Conservation (phyloP, 2,329 filamentous ascomycete genomes). For the Colletotrichum sp. region DNA sequence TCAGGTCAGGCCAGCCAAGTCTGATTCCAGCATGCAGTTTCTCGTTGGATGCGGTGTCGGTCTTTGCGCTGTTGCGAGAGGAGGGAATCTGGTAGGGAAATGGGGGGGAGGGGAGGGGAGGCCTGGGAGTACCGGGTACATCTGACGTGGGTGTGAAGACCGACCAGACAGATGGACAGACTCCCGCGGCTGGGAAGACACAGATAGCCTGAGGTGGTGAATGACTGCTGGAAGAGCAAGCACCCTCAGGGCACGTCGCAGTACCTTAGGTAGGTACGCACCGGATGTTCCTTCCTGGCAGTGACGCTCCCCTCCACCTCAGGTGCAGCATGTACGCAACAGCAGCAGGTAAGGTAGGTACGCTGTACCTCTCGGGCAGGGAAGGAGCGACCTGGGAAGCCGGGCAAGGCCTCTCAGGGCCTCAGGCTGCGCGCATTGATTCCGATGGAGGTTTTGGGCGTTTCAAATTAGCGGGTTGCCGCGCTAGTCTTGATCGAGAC, state of each 20-base stretch:
- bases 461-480: conserved; percentile 23
- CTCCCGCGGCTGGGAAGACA: neutral
- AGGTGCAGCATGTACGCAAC: neutral
- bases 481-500: conserved; percentile 16
- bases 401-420: neutral
- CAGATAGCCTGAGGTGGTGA: neutral
- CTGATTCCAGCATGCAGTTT: neutral
- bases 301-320: neutral
- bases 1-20: conserved; percentile 1
- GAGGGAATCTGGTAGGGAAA: neutral
- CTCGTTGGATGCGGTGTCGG: neutral
- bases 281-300: neutral
- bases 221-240: neutral
- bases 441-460: conserved; percentile 21
- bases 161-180: neutral
- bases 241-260: neutral
- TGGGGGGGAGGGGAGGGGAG: neutral
- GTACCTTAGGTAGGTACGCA: neutral
- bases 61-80: neutral
- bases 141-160: neutral
- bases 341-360: neutral
- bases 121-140: neutral
- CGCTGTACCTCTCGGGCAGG: neutral
- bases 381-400: neutral
- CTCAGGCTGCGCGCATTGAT: conserved; percentile 19